Evolutionary conservation across 2,329 filamentous ascomycete species (phyloP).

Genomic region (Teratosphaeria pseudoeucalypti): DNA sequence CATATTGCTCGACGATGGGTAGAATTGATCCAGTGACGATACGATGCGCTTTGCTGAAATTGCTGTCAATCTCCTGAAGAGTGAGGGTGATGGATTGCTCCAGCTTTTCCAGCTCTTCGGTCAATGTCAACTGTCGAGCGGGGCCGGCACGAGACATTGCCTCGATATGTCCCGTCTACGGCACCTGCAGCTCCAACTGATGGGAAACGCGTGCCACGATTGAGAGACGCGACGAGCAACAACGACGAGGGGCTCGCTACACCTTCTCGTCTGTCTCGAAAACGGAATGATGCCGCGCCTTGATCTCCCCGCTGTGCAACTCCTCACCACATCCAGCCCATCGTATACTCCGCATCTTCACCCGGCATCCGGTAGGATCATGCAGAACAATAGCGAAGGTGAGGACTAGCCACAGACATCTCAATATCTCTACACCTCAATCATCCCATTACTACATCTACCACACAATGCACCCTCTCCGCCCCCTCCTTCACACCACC

Average conservation of each 20-base stretch:
- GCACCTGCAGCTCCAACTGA: not conserved
- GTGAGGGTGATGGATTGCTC: constrained; percentile 96
- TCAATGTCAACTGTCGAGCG: constrained; percentile 60
- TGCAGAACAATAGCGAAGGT: not conserved
- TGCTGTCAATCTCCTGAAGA: constrained; percentile 96
- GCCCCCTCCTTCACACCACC: not conserved
- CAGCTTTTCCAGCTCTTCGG: constrained; percentile 88
- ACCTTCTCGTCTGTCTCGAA: not conserved
- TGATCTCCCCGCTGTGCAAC: not conserved
- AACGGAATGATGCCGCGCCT: not conserved
- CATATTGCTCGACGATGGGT: constrained; percentile 89
- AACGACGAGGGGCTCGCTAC: not conserved
- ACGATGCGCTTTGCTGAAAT: constrained; percentile 91
- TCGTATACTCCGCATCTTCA: not conserved
- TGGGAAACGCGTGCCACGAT: not conserved
- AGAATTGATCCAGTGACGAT: constrained; percentile 92
- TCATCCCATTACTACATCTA: not conserved
- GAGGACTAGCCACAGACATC: not conserved
- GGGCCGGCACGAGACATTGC: constrained; percentile 43
- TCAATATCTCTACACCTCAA: not conserved
- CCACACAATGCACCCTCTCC: not conserved
- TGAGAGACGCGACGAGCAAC: not conserved
- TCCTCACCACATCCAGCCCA: not conserved
- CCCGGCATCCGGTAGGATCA: not conserved
- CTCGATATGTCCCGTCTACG: too few relatives aligned